phyloP scores from a whole-genome alignment of 768 basidiomycete species.

The Suillus tomentosus region DNA sequence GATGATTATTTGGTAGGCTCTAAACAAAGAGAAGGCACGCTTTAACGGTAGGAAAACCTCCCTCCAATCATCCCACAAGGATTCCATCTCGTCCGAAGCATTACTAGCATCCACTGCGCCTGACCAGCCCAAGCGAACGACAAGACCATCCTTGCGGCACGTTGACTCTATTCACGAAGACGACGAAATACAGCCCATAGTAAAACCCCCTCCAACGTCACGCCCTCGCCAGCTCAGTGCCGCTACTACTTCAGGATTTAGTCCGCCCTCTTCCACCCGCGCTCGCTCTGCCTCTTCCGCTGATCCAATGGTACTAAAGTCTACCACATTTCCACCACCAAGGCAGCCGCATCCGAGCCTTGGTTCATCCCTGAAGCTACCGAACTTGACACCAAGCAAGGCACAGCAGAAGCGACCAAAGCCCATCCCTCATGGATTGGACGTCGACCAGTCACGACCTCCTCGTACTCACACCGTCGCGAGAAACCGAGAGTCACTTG shows the following conservation, averaged over 20 bases:
- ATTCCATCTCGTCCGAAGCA: constrained; percentile 22
- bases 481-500: constrained; percentile 65
- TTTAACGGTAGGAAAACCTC: constrained; percentile 29
- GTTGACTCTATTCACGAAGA: constrained; percentile 68
- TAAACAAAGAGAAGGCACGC: constrained; percentile 71
- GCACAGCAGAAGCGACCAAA: constrained; percentile 21
- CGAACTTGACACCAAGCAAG: constrained; percentile 25
- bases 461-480: constrained; percentile 48
- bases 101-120: constrained; percentile 18
- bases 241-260: constrained; percentile 40
- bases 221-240: constrained; percentile 51
- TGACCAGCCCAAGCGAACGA: constrained; percentile 27
- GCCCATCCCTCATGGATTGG: constrained; percentile 30
- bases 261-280: constrained; percentile 28
- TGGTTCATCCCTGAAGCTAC: constrained; percentile 32
- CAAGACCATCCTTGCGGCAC: constrained; percentile 47
- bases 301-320: constrained; percentile 21
- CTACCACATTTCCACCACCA: constrained; percentile 20
- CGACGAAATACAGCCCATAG: constrained; percentile 43
- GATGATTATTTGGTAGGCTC: constrained; percentile 44
- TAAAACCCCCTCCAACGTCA: constrained; percentile 38
- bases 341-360: constrained; percentile 33
- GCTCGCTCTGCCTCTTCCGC: constrained; percentile 37
- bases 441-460: constrained; percentile 27
- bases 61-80: constrained; percentile 24